phyloP scores from a whole-genome alignment of 164 flowering plant species.

The Santalum album region DNA sequence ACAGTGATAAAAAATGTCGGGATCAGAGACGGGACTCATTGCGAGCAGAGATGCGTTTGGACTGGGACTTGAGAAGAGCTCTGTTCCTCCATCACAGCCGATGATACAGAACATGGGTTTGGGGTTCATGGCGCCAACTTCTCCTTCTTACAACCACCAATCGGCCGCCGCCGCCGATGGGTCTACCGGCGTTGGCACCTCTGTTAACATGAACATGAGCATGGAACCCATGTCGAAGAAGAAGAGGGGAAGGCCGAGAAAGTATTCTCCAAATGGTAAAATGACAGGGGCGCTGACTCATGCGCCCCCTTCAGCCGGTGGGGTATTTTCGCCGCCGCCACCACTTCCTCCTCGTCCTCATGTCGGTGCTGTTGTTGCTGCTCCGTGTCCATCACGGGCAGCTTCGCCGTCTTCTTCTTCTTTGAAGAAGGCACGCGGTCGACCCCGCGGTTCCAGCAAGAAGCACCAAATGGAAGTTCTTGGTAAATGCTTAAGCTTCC shows the following conservation, averaged over 20 bases:
- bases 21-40: slow-evolving; percentile 1
- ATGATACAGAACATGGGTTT: neutral
- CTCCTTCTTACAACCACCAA: neutral
- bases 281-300: slow-evolving; percentile 19
- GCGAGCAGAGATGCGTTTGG: slow-evolving; percentile 1
- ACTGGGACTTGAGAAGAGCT: neutral
- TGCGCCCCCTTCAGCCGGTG: neutral
- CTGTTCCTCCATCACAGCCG: neutral
- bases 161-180: neutral
- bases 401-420: slow-evolving; percentile 34
- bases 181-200: neutral
- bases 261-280: slow-evolving; percentile 71
- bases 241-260: slow-evolving; percentile 81
- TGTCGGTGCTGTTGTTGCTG: neutral
- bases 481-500: slow-evolving; percentile 32
- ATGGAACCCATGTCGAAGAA: slow-evolving; percentile 42
- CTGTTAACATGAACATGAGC: slow-evolving; percentile 9
- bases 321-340: neutral
- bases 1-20: too few species aligned
- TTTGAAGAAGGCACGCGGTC: slow-evolving; percentile 54
- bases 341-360: slow-evolving; percentile 9
- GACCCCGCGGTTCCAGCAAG: slow-evolving; percentile 64
- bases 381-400: too few species aligned
- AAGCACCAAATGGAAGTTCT: slow-evolving; percentile 49
- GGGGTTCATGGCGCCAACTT: neutral